A percentile compares a stretch with the other conserved stretches of the same genome.
phyloP scores from a whole-genome alignment of 2,329 filamentous ascomycete species.

The Neoarthrinium moseri region DNA sequence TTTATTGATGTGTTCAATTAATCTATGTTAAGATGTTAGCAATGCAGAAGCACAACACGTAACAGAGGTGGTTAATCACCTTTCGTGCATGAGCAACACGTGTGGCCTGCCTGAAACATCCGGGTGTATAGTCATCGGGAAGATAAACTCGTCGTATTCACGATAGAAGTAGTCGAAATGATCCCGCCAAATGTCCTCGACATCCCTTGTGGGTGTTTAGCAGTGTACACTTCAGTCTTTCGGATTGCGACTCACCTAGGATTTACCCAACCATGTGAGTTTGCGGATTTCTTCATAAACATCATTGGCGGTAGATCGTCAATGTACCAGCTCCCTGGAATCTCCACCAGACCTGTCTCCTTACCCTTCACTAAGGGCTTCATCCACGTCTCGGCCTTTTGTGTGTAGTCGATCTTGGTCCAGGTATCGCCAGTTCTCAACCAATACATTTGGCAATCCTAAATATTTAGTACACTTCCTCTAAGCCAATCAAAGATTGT shows the following conservation, averaged over 20 bases:
- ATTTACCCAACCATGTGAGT: constrained; percentile 62
- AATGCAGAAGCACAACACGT: not conserved
- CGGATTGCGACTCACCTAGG: constrained; percentile 32
- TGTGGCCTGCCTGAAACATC: constrained; percentile 74
- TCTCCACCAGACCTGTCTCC: constrained; percentile 64
- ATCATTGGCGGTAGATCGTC: constrained; percentile 70
- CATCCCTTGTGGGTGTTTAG: constrained; percentile 43
- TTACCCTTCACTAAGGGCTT: constrained; percentile 59
- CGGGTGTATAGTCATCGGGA: constrained; percentile 75
- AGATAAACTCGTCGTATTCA: constrained; percentile 75
- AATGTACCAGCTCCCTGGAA: constrained; percentile 65
- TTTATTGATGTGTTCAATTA: constrained; percentile 68
- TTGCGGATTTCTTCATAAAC: constrained; percentile 67
- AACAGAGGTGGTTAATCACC: constrained; percentile 34
- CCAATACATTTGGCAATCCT: constrained; percentile 64
- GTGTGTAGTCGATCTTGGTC: constrained; percentile 67
- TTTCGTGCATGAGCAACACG: constrained; percentile 70
- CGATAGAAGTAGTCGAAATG: constrained; percentile 74
- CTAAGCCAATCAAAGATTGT: too few relatives aligned
- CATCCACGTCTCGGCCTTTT: constrained; percentile 65
- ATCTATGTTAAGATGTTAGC: constrained; percentile 25
- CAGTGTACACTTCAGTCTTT: constrained; percentile 25
- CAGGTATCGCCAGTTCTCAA: constrained; percentile 62
- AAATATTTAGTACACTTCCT: too few relatives aligned
- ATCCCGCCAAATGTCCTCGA: constrained; percentile 65